These are phyloP conservation scores for Xylaria sp. DNA, from an alignment of 2,329 filamentous ascomycete species.

Conservation along the genomic window DNA sequence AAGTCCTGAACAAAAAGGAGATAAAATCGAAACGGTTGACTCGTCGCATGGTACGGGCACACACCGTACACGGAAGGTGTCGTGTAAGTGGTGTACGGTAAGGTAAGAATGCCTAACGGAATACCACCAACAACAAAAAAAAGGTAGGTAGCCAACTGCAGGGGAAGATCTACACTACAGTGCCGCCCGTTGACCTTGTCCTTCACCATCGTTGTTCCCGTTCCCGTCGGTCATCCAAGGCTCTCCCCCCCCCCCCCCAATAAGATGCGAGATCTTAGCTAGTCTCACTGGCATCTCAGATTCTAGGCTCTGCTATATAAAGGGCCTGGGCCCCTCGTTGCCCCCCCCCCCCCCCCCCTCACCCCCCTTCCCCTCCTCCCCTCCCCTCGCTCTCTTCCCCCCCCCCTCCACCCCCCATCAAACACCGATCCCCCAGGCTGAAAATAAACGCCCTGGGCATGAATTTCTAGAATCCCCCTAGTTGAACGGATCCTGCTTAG, in stretches of 20 bases:
- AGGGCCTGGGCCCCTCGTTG: background rate
- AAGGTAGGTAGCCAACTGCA: background rate
- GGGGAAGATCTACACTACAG: background rate
- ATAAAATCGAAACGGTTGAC: background rate
- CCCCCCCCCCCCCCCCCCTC: background rate
- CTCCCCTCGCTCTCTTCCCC: background rate
- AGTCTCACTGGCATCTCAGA: background rate
- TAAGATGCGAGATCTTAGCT: background rate
- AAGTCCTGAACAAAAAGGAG: background rate
- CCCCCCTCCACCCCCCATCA: too few species aligned
- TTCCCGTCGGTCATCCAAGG: background rate
- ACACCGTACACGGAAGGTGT: background rate
- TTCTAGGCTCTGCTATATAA: background rate
- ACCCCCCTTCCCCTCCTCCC: background rate
- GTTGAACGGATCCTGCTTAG: conserved; percentile 1
- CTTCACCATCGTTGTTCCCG: background rate
- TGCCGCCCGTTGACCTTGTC: background rate
- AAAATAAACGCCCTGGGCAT: background rate
- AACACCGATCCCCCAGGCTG: too few species aligned
- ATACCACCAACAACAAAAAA: too few species aligned
- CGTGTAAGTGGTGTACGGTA: background rate
- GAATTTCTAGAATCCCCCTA: conserved; percentile 8
- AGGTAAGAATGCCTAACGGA: background rate
- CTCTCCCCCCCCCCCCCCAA: background rate
- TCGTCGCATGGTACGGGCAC: background rate